A percentile compares a stretch with the other conserved stretches of the same genome.
phyloP scores from a whole-genome alignment of 257 asterid genomes.

The Hygrophila difformis region DNA sequence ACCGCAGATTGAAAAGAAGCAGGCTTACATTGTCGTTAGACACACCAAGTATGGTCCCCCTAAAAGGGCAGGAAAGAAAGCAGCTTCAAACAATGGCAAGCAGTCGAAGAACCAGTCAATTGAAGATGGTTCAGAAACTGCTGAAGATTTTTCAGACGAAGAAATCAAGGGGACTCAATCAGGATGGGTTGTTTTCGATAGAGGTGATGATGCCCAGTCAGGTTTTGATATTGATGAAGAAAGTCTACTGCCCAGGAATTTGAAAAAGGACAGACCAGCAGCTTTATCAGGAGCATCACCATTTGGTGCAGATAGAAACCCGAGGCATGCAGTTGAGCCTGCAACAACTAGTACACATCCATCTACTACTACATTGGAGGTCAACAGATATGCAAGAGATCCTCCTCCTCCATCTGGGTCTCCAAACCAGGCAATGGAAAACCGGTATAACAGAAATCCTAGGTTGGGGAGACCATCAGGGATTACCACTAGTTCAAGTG shows the following conservation, averaged over 20 bases:
- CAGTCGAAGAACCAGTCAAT: conserved; percentile 8
- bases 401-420: neutral
- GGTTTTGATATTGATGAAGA: conserved; percentile 21
- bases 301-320: conserved; percentile 9
- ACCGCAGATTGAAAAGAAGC: conserved; percentile 47
- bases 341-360: conserved; percentile 13
- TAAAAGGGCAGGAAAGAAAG: conserved; percentile 52
- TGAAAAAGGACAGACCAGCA: neutral
- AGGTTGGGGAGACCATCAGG: conserved; percentile 19
- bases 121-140: conserved; percentile 13
- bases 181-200: conserved; percentile 23
- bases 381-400: too few species aligned
- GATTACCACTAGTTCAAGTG: conserved; percentile 12
- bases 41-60: conserved; percentile 67
- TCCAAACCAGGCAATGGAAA: conserved; percentile 18
- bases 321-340: conserved; percentile 13
- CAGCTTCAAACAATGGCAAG: conserved; percentile 19
- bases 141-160: conserved; percentile 25
- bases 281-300: conserved; percentile 1
- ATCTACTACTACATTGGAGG: conserved; percentile 17
- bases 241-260: conserved; percentile 10
- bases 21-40: conserved; percentile 57
- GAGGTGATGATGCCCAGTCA: conserved; percentile 19
- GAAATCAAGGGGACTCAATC: conserved; percentile 20
- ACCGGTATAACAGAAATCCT: conserved; percentile 37